Percentiles rank a stretch among this genome's conserved stretches.
These are phyloP conservation scores for Thymus mandschuricus DNA, from an alignment of 257 asterid species.

Conservation along the genomic window DNA sequence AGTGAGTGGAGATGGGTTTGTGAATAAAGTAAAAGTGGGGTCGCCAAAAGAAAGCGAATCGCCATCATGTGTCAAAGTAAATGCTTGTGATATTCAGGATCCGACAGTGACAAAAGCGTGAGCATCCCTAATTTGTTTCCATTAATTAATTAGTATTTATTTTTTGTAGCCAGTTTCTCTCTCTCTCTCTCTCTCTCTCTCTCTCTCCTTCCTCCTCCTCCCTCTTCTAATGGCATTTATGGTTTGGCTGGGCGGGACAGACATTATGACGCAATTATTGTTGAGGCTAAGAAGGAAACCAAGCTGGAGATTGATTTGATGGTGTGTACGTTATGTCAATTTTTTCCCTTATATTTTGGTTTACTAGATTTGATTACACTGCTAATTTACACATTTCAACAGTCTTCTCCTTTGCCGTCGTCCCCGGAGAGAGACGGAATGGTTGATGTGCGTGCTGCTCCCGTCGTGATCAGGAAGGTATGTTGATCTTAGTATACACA, in stretches of 20 bases:
- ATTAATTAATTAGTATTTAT: background rate
- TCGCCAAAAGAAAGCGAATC: constrained; percentile 52
- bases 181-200: background rate
- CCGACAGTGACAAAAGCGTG: constrained; percentile 58
- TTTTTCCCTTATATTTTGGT: background rate
- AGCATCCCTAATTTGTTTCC: constrained; percentile 45
- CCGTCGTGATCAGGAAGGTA: constrained; percentile 36
- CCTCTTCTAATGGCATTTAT: constrained; percentile 25
- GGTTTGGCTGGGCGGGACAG: constrained; percentile 41
- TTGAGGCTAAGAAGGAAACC: constrained; percentile 42
- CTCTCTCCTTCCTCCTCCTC: background rate
- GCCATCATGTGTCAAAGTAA: constrained; percentile 51
- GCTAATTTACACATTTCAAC: constrained; percentile 24
- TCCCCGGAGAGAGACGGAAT: constrained; percentile 41
- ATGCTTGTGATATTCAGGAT: constrained; percentile 56
- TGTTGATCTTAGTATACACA: constrained; percentile 17
- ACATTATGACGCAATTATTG: constrained; percentile 38
- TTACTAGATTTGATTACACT: constrained; percentile 8
- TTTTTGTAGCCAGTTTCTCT: constrained; percentile 10
- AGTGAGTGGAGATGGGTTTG: constrained; percentile 42
- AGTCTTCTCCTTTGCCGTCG: constrained; percentile 49
- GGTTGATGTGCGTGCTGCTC: constrained; percentile 23
- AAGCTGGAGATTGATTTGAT: constrained; percentile 54
- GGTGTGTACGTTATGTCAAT: constrained; percentile 42
- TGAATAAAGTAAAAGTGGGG: constrained; percentile 47